Percentiles rank a stretch among this genome's conserved stretches.
Evolutionary conservation across 2,329 filamentous ascomycete genomes (phyloP).

Genomic region (Microdochium bolleyi): DNA sequence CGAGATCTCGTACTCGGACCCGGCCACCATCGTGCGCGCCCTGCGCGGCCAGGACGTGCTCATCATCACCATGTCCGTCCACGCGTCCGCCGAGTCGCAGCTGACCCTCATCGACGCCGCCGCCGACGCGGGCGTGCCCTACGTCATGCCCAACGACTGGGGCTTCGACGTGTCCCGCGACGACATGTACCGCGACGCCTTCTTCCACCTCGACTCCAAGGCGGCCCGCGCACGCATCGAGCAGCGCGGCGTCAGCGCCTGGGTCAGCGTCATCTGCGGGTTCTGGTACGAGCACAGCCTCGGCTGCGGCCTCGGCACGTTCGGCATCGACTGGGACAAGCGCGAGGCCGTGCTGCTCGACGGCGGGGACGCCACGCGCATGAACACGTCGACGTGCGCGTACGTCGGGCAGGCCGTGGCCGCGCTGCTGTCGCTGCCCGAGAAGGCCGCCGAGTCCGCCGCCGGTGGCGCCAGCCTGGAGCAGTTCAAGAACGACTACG

Average conservation of each 20-base stretch:
- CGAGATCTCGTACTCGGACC: conserved; percentile 31
- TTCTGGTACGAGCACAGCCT: conserved; percentile 48
- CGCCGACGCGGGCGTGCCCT: conserved; percentile 42
- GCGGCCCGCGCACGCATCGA: conserved; percentile 26
- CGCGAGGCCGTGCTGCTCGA: conserved; percentile 34
- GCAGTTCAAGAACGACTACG: conserved; percentile 34
- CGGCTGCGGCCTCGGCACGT: conserved; percentile 12
- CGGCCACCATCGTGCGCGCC: conserved; percentile 33
- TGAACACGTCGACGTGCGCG: conserved; percentile 49
- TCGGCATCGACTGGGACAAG: conserved; percentile 38
- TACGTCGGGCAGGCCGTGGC: conserved; percentile 47
- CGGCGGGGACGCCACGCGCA: conserved; percentile 42
- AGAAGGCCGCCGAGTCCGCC: conserved; percentile 19
- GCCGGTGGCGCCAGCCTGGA: conserved; percentile 29
- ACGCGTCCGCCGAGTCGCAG: conserved; percentile 34
- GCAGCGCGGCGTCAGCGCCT: conserved; percentile 23
- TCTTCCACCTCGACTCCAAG: conserved; percentile 9
- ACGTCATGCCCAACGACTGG: conserved; percentile 45
- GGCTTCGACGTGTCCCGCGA: conserved; percentile 27
- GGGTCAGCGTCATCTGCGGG: conserved; percentile 30
- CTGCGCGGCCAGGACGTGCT: conserved; percentile 46
- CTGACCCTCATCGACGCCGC: conserved; percentile 43
- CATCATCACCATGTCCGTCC: conserved; percentile 40
- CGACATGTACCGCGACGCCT: conserved; percentile 20
- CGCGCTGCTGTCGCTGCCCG: conserved; percentile 35